A percentile compares a stretch with the other conserved stretches of the same genome.
Conservation (phyloP, 208 protist genomes). For the Trypanosoma cruzi region DNA sequence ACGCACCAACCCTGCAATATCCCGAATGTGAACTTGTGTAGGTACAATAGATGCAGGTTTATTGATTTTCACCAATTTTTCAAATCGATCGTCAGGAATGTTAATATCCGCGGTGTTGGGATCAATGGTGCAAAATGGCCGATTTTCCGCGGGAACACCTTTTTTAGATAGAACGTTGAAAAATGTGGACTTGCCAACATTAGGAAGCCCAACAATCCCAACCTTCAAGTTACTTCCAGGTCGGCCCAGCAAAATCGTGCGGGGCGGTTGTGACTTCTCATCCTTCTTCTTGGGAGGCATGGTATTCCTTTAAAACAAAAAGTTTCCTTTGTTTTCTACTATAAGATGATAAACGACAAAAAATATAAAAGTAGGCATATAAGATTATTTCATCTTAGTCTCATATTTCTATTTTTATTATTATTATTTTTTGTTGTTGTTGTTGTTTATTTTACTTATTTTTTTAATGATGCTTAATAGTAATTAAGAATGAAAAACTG, state of each 20-base stretch:
- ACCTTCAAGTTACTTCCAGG: conserved; percentile 95
- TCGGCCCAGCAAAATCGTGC: conserved; percentile 91
- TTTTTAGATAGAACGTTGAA: conserved; percentile 98
- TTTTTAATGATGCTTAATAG: no score
- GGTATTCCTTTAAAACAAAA: neutral
- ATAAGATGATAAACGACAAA: no score
- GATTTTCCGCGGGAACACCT: conserved; percentile 96
- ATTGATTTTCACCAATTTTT: conserved; percentile 95
- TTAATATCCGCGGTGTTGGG: conserved; percentile 95
- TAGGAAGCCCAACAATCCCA: conserved; percentile 97
- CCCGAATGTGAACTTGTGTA: conserved; percentile 95
- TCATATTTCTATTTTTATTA: neutral
- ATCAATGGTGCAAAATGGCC: conserved; percentile 99
- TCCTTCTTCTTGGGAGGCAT: conserved; percentile 94
- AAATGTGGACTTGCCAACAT: conserved; percentile 98
- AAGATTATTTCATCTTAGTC: no score
- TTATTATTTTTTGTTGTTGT: neutral
- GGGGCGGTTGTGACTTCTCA: conserved; percentile 68
- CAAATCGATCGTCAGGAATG: conserved; percentile 98
- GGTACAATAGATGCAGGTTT: conserved; percentile 96
- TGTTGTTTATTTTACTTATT: no score
- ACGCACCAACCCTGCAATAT: conserved; percentile 99
- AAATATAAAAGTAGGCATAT: no score
- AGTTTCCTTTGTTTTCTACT: conserved; percentile 1
- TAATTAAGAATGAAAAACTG: no score